phyloP scores from a whole-genome alignment of 2,329 filamentous ascomycete species.

The Sclerotinia spermophila region DNA sequence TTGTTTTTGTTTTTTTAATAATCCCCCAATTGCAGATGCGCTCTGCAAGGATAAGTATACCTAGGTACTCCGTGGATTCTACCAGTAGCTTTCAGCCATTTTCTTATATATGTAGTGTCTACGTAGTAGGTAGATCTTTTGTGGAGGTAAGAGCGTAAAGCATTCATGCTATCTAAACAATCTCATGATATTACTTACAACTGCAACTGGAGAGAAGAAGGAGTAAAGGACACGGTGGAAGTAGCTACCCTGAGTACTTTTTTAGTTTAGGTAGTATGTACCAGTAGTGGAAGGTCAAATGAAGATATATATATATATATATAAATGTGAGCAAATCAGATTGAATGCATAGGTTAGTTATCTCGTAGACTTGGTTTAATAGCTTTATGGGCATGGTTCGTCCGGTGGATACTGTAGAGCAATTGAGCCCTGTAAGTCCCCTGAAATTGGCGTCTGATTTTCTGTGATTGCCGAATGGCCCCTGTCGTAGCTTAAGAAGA shows the following conservation, averaged over 20 bases:
- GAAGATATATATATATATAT: too few species aligned
- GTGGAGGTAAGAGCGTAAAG: background rate
- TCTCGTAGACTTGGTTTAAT: too few species aligned
- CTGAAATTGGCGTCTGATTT: background rate
- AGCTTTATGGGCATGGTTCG: background rate
- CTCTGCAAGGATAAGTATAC: slow-evolving; percentile 2
- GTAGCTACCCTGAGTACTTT: background rate
- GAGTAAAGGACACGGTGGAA: background rate
- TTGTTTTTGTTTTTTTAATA: background rate
- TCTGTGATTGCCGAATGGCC: background rate
- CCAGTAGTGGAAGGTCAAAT: background rate
- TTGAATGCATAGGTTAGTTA: background rate
- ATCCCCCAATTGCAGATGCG: background rate
- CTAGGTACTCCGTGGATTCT: background rate
- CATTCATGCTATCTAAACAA: background rate
- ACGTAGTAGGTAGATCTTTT: background rate
- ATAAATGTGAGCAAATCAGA: background rate
- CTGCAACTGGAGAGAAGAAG: background rate
- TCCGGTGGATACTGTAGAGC: background rate
- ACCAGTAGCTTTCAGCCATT: background rate
- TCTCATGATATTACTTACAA: background rate
- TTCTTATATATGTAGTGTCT: background rate
- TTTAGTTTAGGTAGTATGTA: background rate
- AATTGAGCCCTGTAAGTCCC: background rate
- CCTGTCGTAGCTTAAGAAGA: background rate